Evolutionary conservation across 2,329 filamentous ascomycete genomes (phyloP), one percentile per base, ranked within the genome.

Genomic region (Monosporascus sp.): DNA sequence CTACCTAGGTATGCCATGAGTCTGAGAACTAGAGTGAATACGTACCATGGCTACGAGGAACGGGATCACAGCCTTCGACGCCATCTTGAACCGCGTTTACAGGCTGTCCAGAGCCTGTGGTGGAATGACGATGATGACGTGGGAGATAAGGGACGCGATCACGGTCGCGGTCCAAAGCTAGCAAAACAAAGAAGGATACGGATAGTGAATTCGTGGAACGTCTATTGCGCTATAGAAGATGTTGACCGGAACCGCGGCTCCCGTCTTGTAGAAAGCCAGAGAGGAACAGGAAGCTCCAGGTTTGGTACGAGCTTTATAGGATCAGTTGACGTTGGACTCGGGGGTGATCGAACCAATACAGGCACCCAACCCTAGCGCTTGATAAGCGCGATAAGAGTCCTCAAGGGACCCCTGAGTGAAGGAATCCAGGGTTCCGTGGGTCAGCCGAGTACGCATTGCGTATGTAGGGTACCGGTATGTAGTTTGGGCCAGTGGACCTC

Each of bases 21-120:
- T 14, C 31, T 34, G 9, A 34, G 1, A 11, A 14, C 31, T 5
- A 11, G 11, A 5, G 1, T 34, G 11, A 5, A 34, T 14, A 34
- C 31, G 31, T 14, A 34, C 31, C 90, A 97, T 95, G 63, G 80
- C 87, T 71, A 97, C 90, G 58, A 97, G 79, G 66, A 97, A 81
- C 38, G 91, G 91, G 55, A 97, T 82, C 51, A 90, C 68, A 38
- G 82, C 82, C 69, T 82, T 83, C 60, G 81, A 78, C 61, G 87
- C 81, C 89, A 96, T 95, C 51, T 60, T 60, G 54, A 49, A 39
- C 27, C 42, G 47, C 34, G 57, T 22, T n/a, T 34, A 31, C 17
- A 1, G 37, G 37, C 38, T 42, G 22, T n/a, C 48, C 36, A 44
- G 48, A 42, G 20, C 18, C 6, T 6, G 31, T 22, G 5, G 22